Evolutionary conservation across 169 alveolate species (phyloP).

Genomic region (Plasmodium billcollinsi): DNA sequence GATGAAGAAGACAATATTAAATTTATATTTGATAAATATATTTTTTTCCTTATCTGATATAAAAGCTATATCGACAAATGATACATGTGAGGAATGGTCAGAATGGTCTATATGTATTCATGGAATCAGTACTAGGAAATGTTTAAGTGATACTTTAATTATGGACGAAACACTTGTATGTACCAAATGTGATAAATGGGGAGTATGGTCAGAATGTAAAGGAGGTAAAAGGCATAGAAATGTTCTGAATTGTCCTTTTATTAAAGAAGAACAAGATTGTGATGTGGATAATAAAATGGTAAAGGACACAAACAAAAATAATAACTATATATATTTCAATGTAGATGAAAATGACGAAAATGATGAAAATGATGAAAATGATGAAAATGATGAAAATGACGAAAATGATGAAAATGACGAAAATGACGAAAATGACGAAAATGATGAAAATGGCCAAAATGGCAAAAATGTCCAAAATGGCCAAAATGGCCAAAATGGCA

Average conservation of each 20-base stretch:
- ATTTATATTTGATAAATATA: constrained; percentile 11
- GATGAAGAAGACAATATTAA: constrained; percentile 17
- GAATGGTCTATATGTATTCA: constrained; percentile 35
- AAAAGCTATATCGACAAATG: neutral
- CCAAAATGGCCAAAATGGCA: neutral
- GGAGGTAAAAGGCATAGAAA: constrained; percentile 40
- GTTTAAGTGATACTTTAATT: constrained; percentile 15
- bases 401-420: neutral
- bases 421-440: neutral
- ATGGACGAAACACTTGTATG: neutral
- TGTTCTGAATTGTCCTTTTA: constrained; percentile 27
- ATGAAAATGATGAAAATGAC: neutral
- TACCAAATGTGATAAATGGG: constrained; percentile 31
- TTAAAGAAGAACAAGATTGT: constrained; percentile 47
- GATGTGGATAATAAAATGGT: neutral
- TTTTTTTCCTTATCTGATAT: neutral
- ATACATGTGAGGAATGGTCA: constrained; percentile 26
- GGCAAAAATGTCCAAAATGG: neutral
- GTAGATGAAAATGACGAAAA: neutral
- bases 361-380: neutral
- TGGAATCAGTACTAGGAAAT: constrained; percentile 18
- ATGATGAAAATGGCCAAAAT: neutral
- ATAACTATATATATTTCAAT: neutral
- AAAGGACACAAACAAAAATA: neutral
- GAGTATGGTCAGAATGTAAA: constrained; percentile 35